Evolutionary conservation across 2,329 filamentous ascomycete species (phyloP), one percentile per base, ranked within the genome.

Genomic region (Leptographium procerum): DNA sequence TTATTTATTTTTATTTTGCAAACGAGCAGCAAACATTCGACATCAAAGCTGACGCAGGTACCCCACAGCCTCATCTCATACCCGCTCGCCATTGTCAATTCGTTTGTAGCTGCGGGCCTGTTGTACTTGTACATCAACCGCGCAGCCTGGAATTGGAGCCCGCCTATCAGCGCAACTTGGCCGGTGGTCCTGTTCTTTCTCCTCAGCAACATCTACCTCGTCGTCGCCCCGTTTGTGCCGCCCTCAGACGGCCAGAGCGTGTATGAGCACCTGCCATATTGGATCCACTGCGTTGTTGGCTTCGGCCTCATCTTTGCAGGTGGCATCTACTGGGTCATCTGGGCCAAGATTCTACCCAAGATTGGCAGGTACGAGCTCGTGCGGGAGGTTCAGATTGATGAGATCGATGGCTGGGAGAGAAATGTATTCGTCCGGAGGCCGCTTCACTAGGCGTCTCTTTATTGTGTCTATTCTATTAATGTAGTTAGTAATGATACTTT

Each of bases 381-480:
- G 2, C 75, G 78, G 58, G 78, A 84, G 68, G 74, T 71, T 0
- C 67, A 76, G 2, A 68, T 85, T 9, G 79, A 83, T 61, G 75
- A 75, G 0, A 75, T 80, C 48, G 83, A 86, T 66, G 83, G 84
- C 1, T 86, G 84, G 84, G 82, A 83, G 63, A 72, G 79, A 34
- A 81, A 72, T 57, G 73, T 79, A 2, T 84, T 85, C 65, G 69
- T 73, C 2, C 73, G 67, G 59, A 67, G 72, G 61, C 77, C 79
- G 9, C 55, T 57, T 28, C n/a, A 36, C 6, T 29, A 31, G 47
- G 24, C 43, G 22, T 45, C 13, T 36, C 3, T 36, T 3, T 19
- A 19, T 5, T 19, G 31, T 33, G 10, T 33, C 31, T 10, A 33
- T 33, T 33, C 31, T 33, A 33, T 10, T 33, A 33, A 33, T 33